Percentiles rank a stretch among this genome's conserved stretches.
Evolutionary conservation across 176 grass and related monocot species (phyloP).

Genomic region (Bonia amplexicaulis): DNA sequence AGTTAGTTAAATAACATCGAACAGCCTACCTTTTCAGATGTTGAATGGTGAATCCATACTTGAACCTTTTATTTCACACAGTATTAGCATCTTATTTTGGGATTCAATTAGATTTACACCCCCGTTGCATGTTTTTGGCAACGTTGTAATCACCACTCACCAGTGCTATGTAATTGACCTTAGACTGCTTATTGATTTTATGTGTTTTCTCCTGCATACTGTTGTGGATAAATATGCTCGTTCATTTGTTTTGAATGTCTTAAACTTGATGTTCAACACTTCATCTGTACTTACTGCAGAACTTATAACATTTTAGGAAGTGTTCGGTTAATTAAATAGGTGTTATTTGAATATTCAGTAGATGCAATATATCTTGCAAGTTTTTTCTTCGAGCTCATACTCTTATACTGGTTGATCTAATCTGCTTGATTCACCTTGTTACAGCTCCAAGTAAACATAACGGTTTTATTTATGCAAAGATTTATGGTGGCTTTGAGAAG

Average conservation of each 20-base stretch:
- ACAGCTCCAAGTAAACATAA: conserved; percentile 66
- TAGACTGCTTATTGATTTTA: background rate
- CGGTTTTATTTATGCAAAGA: conserved; percentile 96
- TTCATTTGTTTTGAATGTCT: background rate
- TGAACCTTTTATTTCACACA: conserved; percentile 6
- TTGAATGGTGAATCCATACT: conserved; percentile 1
- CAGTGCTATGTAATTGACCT: conserved; percentile 1
- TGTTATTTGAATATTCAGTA: conserved; percentile 5
- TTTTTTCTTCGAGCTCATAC: background rate
- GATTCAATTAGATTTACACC: background rate
- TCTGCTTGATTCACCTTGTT: conserved; percentile 26
- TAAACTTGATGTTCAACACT: background rate
- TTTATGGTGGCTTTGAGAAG: conserved; percentile 95
- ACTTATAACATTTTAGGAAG: conserved; percentile 9
- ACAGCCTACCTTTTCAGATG: background rate
- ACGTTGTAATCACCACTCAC: background rate
- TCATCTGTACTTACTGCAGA: background rate
- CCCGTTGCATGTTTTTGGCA: background rate
- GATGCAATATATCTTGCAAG: background rate
- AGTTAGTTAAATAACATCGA: background rate
- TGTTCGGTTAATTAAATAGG: background rate
- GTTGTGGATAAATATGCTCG: conserved; percentile 4
- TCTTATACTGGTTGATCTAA: background rate
- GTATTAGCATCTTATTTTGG: background rate
- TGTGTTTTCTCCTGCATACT: background rate